Base-by-base conservation (phyloP, 1,284 basidiomycete genomes). In the Vanrija sp. region DNA sequence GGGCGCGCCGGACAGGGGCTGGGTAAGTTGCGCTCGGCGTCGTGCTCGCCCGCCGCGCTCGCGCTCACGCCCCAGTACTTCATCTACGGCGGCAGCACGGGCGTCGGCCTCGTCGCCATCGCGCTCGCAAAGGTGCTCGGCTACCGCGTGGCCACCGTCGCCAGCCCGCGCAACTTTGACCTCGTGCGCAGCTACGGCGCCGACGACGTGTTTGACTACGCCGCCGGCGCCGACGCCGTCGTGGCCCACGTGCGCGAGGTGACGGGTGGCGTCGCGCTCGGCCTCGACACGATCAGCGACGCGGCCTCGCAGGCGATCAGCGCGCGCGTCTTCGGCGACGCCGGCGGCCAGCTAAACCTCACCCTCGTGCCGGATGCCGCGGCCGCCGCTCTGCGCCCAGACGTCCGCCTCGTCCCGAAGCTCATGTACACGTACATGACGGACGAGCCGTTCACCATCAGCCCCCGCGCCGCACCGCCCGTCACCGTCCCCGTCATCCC, bases 131-230 rank as follows among this genome's bases (percentile, higher is more conserved):
- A 76, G 58, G 51, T 71, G 8, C 61, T 77, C 0, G 80, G 79
- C 7, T 77, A 77, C 68, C 72, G 71, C 45, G 77, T 80, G 42
- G 67, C 75, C 47, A 68, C 77, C 3, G 75, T 75, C 14, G 67
- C 75, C 39, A 78, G 76, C 6, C 72, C 75, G 6, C 68, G 68
- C 45, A 78, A 79, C 60, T 71, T 65, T 52, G 75, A 73, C 10
- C 66, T 78, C 7, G 62, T 79, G 54, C 76, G 76, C 60, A 57
- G 63, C 9, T 71, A 77, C 54, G 80, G 80, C n/a, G 80, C 79
- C 2, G 71, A 78, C 45, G 76, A 61, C 6, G 72, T 54, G 6
- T 42, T 65, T 45, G 54, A 60, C 56, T 71, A 71, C 57, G 54
- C 60, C 41, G 49, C 67, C 55, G 54, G 49, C 31, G 31, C 31